Evolutionary conservation across 2,329 filamentous ascomycete genomes (phyloP).

Genomic region (Fusarium luffae): DNA sequence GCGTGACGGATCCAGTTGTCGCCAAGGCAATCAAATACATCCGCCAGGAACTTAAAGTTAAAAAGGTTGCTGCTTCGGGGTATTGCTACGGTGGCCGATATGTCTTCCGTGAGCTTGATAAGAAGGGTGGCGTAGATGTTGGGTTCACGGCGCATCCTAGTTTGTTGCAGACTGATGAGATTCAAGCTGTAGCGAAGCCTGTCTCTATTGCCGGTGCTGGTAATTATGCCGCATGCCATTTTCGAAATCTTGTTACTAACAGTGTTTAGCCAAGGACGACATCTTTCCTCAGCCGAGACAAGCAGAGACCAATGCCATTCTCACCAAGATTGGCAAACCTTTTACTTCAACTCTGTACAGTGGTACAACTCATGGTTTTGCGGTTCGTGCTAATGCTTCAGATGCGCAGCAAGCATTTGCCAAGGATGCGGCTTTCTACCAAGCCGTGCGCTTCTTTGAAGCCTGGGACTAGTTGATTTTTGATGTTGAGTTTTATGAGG

Average conservation of each 20-base stretch:
- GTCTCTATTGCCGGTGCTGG: constrained; percentile 29
- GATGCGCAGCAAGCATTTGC: constrained; percentile 68
- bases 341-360: constrained; percentile 76
- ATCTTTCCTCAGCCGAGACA: constrained; percentile 20
- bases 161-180: constrained; percentile 65
- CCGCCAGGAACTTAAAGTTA: constrained; percentile 52
- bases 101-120: constrained; percentile 63
- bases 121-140: constrained; percentile 59
- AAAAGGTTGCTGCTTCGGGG: constrained; percentile 63
- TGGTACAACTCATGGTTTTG: constrained; percentile 76
- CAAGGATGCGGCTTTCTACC: constrained; percentile 79
- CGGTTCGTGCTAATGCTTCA: constrained; percentile 69
- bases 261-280: constrained; percentile 2
- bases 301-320: constrained; percentile 20
- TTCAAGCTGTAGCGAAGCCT: constrained; percentile 47
- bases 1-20: constrained; percentile 25
- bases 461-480: constrained; percentile 50
- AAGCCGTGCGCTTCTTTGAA: constrained; percentile 78
- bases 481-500: not conserved
- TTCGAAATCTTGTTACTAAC: not conserved
- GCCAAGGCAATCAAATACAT: constrained; percentile 24
- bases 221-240: not conserved
- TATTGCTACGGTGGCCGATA: constrained; percentile 72
- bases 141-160: constrained; percentile 72
- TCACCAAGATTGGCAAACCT: constrained; percentile 46